Base-by-base conservation (phyloP, 345 rosid species). In the Geranium brycei region DNA sequence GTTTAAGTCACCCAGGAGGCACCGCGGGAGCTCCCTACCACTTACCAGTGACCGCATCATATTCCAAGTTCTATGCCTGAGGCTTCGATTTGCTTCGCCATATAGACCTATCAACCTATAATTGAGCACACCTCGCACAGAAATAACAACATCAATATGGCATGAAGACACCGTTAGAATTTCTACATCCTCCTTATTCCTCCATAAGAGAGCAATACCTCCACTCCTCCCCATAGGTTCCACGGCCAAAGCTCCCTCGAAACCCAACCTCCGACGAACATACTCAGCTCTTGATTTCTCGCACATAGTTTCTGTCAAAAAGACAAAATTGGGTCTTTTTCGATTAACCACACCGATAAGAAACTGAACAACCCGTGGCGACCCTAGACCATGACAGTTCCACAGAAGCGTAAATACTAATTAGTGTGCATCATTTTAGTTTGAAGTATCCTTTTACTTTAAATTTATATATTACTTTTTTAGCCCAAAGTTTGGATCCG, bases 1-100 rank as follows among this genome's bases (percentile, higher is more conserved):
- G 51, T 41, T 63, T 8, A 40, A 63, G n/a, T 63, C 66, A 2
- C 66, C 57, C 19, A 63, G 3, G 15, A 63, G 17, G 16, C 66
- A 63, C 56, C 66, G 38, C 0, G 66, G 58, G 5, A 40, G 7
- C 3, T 12, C 17, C 5, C 7, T n/a, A 4, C 1, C 17, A 5
- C 15, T 4, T 17, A 10, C 23, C 31, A 63, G 12, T 40, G 11
- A 12, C 5, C 66, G 19, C 18, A 63, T 0, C 4, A 63, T 4
- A 18, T 63, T 23, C 66, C 30, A 31, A 0, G 51, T 3, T 31
- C 19, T 15, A 10, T 7, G 1, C 19, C 64, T 6, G 4, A 0
- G 31, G 18, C 66, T 17, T n/a, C 58, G 23, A 4, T 63, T 58
- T 12, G 57, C 57, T n/a, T 13, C n/a, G 0, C 58, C 66, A 51